phyloP scores from a whole-genome alignment of 306 rosid genomes.

The Castanea sativa region DNA sequence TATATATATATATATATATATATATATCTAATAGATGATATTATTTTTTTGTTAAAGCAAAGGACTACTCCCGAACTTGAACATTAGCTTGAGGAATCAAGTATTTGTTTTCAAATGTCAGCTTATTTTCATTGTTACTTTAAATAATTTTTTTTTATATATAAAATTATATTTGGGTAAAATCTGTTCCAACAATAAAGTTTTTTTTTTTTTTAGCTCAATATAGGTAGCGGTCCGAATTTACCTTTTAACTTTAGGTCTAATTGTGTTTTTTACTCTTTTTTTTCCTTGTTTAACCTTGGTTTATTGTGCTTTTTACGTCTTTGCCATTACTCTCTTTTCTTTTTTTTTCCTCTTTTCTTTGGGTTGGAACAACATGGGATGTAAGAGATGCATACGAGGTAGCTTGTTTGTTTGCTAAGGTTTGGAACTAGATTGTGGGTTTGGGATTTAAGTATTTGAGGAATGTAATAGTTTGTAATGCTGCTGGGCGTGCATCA shows the following conservation, averaged over 20 bases:
- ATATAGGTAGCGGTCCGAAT: constrained; percentile 91
- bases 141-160: no score
- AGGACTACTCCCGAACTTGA: no score
- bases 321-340: constrained; percentile 21
- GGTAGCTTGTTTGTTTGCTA: constrained; percentile 48
- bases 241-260: constrained; percentile 32
- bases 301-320: constrained; percentile 9
- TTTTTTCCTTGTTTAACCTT: constrained; percentile 26
- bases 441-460: constrained; percentile 2
- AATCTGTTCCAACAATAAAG: no score
- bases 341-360: neutral
- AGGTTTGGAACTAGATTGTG: constrained; percentile 11
- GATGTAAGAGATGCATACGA: constrained; percentile 99
- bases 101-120: no score
- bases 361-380: constrained; percentile 38
- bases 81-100: no score
- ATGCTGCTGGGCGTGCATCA: constrained; percentile 90
- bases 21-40: no score
- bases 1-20: no score
- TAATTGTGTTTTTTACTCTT: neutral
- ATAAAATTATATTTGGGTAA: no score
- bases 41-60: no score
- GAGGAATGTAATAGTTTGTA: neutral
- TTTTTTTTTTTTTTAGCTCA: no score
- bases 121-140: no score